phyloP scores from a whole-genome alignment of 257 asterid genomes.

The Jasminum sambac region DNA sequence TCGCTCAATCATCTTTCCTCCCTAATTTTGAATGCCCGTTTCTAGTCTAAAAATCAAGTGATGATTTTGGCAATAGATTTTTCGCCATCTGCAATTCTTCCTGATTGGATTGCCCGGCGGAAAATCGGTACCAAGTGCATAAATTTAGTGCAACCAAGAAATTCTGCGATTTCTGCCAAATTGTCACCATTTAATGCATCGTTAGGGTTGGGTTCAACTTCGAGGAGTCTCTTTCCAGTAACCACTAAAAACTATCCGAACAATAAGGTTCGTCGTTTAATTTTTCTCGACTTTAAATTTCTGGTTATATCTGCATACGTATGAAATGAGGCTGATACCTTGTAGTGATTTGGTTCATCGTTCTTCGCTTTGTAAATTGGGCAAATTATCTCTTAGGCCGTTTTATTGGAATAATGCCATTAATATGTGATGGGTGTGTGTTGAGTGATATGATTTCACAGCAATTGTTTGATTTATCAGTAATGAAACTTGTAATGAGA shows the following conservation, averaged over 20 bases:
- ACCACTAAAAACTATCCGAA: conserved; percentile 11
- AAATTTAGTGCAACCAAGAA: too few relatives aligned
- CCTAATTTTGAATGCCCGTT: background rate
- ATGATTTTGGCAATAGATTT: conserved; percentile 35
- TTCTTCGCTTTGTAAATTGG: background rate
- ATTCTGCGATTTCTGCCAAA: too few relatives aligned
- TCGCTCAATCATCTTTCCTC: background rate
- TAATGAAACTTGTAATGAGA: too few relatives aligned
- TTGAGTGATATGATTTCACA: too few relatives aligned
- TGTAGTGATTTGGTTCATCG: background rate
- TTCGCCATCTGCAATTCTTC: conserved; percentile 21
- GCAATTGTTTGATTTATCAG: too few relatives aligned
- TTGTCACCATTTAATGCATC: background rate
- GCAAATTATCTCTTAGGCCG: background rate
- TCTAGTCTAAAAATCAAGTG: background rate
- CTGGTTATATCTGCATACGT: background rate
- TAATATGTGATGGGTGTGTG: too few relatives aligned
- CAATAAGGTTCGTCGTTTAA: conserved; percentile 3
- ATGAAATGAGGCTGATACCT: background rate
- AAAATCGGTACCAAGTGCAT: too few relatives aligned
- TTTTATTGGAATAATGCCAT: too few relatives aligned
- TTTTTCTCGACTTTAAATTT: background rate
- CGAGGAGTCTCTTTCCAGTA: conserved; percentile 20
- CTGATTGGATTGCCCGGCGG: conserved; percentile 16
- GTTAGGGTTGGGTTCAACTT: conserved; percentile 14